Conservation (phyloP, 352 stramenopile genomes). For the Phytophthora pistaciae region DNA sequence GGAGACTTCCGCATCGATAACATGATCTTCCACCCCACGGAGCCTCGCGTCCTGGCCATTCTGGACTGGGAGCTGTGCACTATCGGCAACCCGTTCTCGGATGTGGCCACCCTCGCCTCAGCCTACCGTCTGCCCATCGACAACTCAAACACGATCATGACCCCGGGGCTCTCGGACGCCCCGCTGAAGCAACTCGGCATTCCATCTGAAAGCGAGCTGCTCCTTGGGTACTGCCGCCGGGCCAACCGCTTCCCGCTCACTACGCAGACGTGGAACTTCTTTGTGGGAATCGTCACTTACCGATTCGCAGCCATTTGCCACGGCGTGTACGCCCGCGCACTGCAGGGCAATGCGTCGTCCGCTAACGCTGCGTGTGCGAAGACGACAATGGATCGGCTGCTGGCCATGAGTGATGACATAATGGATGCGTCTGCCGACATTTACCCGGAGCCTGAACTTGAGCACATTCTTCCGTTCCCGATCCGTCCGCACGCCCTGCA, state of each 20-base stretch:
- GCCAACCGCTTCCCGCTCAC: slow-evolving; percentile 59
- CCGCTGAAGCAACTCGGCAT: slow-evolving; percentile 69
- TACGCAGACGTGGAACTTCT: slow-evolving; percentile 77
- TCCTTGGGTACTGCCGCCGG: slow-evolving; percentile 71
- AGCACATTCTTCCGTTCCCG: slow-evolving; percentile 75
- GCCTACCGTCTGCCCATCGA: slow-evolving; percentile 56
- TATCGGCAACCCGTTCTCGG: slow-evolving; percentile 85
- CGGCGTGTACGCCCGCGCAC: slow-evolving; percentile 78
- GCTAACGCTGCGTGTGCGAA: slow-evolving; percentile 77
- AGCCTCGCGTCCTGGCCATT: slow-evolving; percentile 83
- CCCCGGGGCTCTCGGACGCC: slow-evolving; percentile 54
- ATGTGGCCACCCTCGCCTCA: slow-evolving; percentile 78
- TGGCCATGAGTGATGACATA: slow-evolving; percentile 54
- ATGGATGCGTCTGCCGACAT: slow-evolving; percentile 50
- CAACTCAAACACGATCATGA: slow-evolving; percentile 59
- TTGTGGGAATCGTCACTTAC: slow-evolving; percentile 76
- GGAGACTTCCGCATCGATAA: slow-evolving; percentile 92
- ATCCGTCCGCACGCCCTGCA: slow-evolving; percentile 79
- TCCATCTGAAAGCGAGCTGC: slow-evolving; percentile 63
- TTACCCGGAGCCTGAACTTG: slow-evolving; percentile 54
- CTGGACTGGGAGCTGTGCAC: slow-evolving; percentile 92
- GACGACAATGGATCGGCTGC: slow-evolving; percentile 70
- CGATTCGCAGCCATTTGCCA: slow-evolving; percentile 84
- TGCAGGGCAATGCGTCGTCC: slow-evolving; percentile 84
- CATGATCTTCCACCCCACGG: slow-evolving; percentile 86